Evolutionary conservation across 495 filamentous ascomycete species (phyloP).

Genomic region (Penicillium ucsense): DNA sequence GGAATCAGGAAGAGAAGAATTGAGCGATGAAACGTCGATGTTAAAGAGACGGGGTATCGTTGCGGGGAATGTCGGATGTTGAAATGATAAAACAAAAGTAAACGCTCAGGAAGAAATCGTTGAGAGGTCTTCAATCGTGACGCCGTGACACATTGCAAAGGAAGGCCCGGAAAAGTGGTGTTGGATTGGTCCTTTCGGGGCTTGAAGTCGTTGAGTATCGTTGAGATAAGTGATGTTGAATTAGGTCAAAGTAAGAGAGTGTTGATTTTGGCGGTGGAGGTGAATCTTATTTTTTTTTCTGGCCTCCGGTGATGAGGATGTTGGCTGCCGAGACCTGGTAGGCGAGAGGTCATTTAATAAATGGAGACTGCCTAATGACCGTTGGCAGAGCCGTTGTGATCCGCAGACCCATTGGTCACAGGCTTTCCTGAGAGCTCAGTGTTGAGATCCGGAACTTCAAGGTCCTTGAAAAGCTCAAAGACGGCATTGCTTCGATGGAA

Average conservation of each 20-base stretch:
- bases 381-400: slow-evolving; percentile 16
- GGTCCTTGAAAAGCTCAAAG: slow-evolving; percentile 75
- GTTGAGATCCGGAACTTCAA: slow-evolving; percentile 59
- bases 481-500: slow-evolving; percentile 72
- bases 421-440: slow-evolving; percentile 20
- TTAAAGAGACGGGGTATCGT: slow-evolving; percentile 32
- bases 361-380: slow-evolving; percentile 17
- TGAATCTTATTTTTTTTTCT: neutral
- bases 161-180: slow-evolving; percentile 17
- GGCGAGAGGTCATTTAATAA: neutral
- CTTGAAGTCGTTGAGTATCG: slow-evolving; percentile 25
- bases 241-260: slow-evolving; percentile 22
- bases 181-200: slow-evolving; percentile 21
- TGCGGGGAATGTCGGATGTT: slow-evolving; percentile 27
- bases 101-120: slow-evolving; percentile 42
- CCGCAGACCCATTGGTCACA: slow-evolving; percentile 8
- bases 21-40: slow-evolving; percentile 24
- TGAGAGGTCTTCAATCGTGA: slow-evolving; percentile 42
- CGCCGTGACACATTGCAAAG: slow-evolving; percentile 35
- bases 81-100: slow-evolving; percentile 24
- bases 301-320: neutral
- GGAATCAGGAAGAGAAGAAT: slow-evolving; percentile 15
- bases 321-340: too few relatives aligned
- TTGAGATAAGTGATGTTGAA: slow-evolving; percentile 41
- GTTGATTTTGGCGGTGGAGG: slow-evolving; percentile 9